Conservation (phyloP, 2,329 filamentous ascomycete genomes). For the Aspergillus pseudotamarii region DNA sequence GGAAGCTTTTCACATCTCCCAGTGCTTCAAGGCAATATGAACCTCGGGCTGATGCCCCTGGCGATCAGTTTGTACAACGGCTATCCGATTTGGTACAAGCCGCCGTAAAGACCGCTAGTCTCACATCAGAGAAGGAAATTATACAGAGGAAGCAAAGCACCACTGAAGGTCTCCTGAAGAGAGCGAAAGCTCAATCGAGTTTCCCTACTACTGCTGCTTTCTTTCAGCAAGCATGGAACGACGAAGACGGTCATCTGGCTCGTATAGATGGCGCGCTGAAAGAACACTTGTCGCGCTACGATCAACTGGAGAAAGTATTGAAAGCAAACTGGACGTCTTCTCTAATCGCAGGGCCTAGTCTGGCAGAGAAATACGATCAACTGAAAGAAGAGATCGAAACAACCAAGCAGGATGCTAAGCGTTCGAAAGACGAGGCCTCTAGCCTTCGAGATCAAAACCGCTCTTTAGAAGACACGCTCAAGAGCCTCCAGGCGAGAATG, state of each 20-base stretch:
- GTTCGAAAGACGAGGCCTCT: slow-evolving; percentile 5
- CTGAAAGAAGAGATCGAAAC: slow-evolving; percentile 20
- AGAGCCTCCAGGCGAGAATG: not conserved
- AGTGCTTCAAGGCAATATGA: slow-evolving; percentile 1
- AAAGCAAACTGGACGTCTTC: slow-evolving; percentile 13
- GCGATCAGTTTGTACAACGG: slow-evolving; percentile 46
- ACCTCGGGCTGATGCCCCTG: slow-evolving; percentile 1
- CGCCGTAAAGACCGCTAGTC: slow-evolving; percentile 26
- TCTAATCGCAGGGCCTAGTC: not conserved
- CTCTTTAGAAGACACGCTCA: slow-evolving; percentile 1
- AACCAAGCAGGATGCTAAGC: slow-evolving; percentile 4
- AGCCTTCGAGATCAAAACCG: slow-evolving; percentile 1
- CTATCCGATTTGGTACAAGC: slow-evolving; percentile 26
- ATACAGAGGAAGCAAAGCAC: slow-evolving; percentile 33
- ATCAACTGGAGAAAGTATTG: slow-evolving; percentile 19
- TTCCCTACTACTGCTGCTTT: slow-evolving; percentile 29
- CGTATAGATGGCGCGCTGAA: slow-evolving; percentile 26
- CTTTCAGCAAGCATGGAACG: slow-evolving; percentile 23
- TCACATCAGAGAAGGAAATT: slow-evolving; percentile 29
- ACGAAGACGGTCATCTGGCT: slow-evolving; percentile 22
- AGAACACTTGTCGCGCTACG: slow-evolving; percentile 18
- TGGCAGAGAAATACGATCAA: slow-evolving; percentile 16
- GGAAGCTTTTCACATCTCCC: not conserved
- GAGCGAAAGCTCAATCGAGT: slow-evolving; percentile 20
- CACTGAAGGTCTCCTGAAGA: slow-evolving; percentile 41